Conservation (phyloP, 305 asterid species). For the Ajuga reptans region DNA sequence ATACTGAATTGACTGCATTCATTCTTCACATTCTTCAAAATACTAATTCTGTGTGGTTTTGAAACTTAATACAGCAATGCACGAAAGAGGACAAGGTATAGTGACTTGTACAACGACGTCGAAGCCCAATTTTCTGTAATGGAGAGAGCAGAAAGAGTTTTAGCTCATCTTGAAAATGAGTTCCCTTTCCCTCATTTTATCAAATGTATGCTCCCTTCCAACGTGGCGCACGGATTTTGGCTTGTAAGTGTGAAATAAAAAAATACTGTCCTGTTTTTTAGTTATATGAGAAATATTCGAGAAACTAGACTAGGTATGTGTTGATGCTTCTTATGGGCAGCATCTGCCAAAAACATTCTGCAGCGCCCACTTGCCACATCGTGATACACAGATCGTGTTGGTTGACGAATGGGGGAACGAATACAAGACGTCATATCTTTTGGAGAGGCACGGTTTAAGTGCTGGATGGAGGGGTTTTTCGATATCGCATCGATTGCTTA, state of each 20-base stretch:
- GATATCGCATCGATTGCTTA: slow-evolving; percentile 46
- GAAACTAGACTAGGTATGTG: not conserved
- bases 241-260: slow-evolving; percentile 41
- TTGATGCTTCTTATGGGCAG: slow-evolving; percentile 33
- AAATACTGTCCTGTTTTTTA: not conserved
- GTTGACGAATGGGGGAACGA: slow-evolving; percentile 86
- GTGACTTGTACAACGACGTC: slow-evolving; percentile 48
- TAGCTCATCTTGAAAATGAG: slow-evolving; percentile 33
- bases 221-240: slow-evolving; percentile 87
- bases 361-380: slow-evolving; percentile 43
- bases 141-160: slow-evolving; percentile 57
- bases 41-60: slow-evolving; percentile 15
- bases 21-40: slow-evolving; percentile 1
- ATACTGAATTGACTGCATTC: not conserved
- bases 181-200: slow-evolving; percentile 54
- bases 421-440: slow-evolving; percentile 55
- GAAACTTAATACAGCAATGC: slow-evolving; percentile 22
- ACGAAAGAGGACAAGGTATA: slow-evolving; percentile 34
- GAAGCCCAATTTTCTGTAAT: slow-evolving; percentile 51
- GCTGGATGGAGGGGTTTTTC: slow-evolving; percentile 95
- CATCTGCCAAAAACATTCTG: slow-evolving; percentile 67
- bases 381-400: slow-evolving; percentile 50
- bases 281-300: slow-evolving; percentile 1
- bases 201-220: slow-evolving; percentile 87
- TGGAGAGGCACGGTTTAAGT: slow-evolving; percentile 66